These are phyloP conservation scores for Wallacemonas sp. DNA, from an alignment of 208 protist genomes.

Conservation along the genomic window DNA sequence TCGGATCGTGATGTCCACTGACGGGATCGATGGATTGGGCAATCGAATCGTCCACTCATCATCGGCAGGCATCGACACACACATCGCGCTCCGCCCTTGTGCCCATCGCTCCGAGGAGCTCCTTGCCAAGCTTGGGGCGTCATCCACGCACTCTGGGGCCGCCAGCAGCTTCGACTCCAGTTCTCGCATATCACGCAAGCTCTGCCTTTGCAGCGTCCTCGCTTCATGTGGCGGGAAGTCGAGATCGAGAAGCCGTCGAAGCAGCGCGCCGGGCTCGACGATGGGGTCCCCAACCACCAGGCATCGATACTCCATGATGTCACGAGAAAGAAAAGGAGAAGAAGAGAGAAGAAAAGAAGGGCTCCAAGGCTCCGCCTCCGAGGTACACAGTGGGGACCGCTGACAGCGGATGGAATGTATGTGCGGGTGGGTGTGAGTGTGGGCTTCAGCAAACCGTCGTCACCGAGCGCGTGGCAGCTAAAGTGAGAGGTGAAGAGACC, in stretches of 20 bases:
- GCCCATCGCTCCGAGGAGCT: background rate
- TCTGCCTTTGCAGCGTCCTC: background rate
- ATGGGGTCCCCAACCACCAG: constrained; percentile 42
- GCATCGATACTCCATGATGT: constrained; percentile 54
- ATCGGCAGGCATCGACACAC: background rate
- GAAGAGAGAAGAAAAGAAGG: constrained; percentile 15
- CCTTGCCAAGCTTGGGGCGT: background rate
- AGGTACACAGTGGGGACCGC: no score
- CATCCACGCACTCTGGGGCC: background rate
- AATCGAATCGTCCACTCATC: constrained; percentile 19
- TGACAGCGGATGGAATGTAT: no score
- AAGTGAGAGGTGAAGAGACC: no score
- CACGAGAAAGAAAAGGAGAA: constrained; percentile 13
- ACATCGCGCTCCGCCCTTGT: background rate
- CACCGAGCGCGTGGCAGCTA: no score
- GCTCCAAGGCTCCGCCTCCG: background rate
- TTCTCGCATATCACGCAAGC: constrained; percentile 16
- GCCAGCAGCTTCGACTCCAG: background rate
- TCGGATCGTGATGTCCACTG: constrained; percentile 37
- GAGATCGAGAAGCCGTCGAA: constrained; percentile 29
- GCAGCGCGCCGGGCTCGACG: constrained; percentile 30
- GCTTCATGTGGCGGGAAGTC: constrained; percentile 22
- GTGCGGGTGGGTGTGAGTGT: no score
- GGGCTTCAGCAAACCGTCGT: no score
- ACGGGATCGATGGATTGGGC: constrained; percentile 49